Evolutionary conservation across 2,329 filamentous ascomycete genomes (phyloP), one percentile per base, ranked within the genome.

Genomic region (Trichophyton mentagrophytes): DNA sequence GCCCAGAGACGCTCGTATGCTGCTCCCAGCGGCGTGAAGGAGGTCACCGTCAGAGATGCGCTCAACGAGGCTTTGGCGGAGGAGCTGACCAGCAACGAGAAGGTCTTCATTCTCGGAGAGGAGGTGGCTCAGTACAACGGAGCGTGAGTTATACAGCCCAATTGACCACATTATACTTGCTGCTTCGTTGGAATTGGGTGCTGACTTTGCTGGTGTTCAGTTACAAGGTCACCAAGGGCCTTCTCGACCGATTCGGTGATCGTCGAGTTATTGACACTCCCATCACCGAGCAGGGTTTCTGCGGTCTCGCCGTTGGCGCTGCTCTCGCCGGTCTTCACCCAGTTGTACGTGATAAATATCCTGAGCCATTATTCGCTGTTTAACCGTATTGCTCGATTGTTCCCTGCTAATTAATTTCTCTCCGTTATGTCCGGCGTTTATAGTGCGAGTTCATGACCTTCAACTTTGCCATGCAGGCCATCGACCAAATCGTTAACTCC

Each of bases 381-480:
- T 13, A n/a, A 13, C 17, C 15, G 6, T 55, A 4, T 15, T 55
- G 7, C 6, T 11, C 44, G 2, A 42, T 13, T 17, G 13, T 47
- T 27, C n/a, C 30, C 3, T 57, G 11, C 25, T 57, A 60, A 56
- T 57, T 51, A 57, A 56, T 57, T 27, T 22, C 51, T 8, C 25
- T 7, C 22, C 33, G 22, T 5, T 49, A 38, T 46, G 17, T n/a
- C 49, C 49, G 49, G 49, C 2, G 40, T 44, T 44, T 64, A 2
- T 65, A 93, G 89, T 93, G 88, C 84, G 93, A 99, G 81, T 99
- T 99, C 83, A 99, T 99, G 93, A 99, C 93, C 72, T 97, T 96
- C 85, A 99, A 99, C 85, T 97, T 97, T 75, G 92, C 93, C 77
- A 99, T 99, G 93, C 93, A 99, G 81, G 90, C 93, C 74, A 99